Conservation (phyloP, 768 basidiomycete genomes). For the Lentinula sp. region DNA sequence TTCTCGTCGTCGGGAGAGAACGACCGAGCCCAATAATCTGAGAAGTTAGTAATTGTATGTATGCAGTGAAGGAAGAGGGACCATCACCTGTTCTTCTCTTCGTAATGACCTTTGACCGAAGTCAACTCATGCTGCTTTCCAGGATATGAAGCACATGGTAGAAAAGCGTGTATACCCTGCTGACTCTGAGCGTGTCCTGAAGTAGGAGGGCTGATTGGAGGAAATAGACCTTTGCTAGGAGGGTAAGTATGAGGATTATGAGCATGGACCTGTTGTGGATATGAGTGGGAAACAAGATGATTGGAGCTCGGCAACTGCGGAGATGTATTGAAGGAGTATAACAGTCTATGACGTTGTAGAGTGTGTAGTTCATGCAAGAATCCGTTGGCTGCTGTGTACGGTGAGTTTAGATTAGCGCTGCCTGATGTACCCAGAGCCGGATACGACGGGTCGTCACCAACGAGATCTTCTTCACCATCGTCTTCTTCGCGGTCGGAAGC, state of each 20-base stretch:
- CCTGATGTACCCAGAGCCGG: neutral
- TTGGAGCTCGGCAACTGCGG: neutral
- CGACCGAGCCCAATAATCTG: slow-evolving; percentile 59
- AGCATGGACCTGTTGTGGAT: neutral
- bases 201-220: neutral
- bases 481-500: slow-evolving; percentile 26
- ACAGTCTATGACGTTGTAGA: slow-evolving; percentile 56
- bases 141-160: neutral
- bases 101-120: slow-evolving; percentile 54
- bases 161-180: neutral
- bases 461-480: slow-evolving; percentile 8
- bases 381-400: slow-evolving; percentile 59
- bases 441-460: slow-evolving; percentile 2
- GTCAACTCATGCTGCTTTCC: slow-evolving; percentile 29
- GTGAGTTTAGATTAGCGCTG: slow-evolving; percentile 16
- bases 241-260: neutral
- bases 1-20: slow-evolving; percentile 54
- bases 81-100: slow-evolving; percentile 53
- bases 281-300: neutral
- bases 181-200: neutral
- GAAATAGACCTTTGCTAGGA: neutral
- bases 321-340: slow-evolving; percentile 20
- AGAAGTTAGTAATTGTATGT: neutral
- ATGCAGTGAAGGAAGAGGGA: neutral
- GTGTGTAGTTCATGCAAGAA: slow-evolving; percentile 63